These are phyloP conservation scores for Apiotrichum montevideense DNA, from an alignment of 1,284 basidiomycete species.

Conservation along the genomic window DNA sequence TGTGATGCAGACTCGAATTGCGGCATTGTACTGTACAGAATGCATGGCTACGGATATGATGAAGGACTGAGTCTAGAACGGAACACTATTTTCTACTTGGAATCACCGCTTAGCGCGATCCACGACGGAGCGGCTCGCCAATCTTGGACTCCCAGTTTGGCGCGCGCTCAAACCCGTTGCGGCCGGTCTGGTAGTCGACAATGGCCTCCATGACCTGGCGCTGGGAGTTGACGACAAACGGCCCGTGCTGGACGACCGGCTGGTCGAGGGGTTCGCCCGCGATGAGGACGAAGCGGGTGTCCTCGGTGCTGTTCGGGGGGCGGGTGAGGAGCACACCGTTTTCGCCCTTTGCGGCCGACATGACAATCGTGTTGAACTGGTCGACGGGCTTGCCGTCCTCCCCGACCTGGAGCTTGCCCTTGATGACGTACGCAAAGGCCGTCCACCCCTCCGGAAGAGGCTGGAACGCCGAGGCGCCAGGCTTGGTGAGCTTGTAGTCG, in stretches of 20 bases:
- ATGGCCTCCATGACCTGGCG: constrained; percentile 79
- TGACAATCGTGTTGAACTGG: constrained; percentile 66
- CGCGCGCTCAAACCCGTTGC: constrained; percentile 87
- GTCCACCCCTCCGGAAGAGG: constrained; percentile 79
- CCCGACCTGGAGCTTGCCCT: constrained; percentile 55
- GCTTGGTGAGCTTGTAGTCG: constrained; percentile 65
- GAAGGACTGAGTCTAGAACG: too few relatives aligned
- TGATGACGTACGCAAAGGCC: constrained; percentile 67
- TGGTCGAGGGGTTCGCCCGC: constrained; percentile 89
- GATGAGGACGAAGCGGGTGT: constrained; percentile 68
- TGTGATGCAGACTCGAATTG: too few relatives aligned
- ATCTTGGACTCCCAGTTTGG: constrained; percentile 82
- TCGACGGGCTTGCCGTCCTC: constrained; percentile 52
- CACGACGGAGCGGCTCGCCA: constrained; percentile 42
- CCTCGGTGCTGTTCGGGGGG: constrained; percentile 52
- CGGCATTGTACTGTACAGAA: too few relatives aligned
- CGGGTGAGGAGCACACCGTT: constrained; percentile 42
- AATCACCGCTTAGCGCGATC: too few relatives aligned
- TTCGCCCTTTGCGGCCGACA: constrained; percentile 40
- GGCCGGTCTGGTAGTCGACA: constrained; percentile 68
- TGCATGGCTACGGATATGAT: too few relatives aligned
- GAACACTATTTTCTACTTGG: too few relatives aligned
- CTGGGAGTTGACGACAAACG: constrained; percentile 67
- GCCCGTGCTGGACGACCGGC: constrained; percentile 60
- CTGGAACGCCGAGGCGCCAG: constrained; percentile 70